Evolutionary conservation across 2,329 filamentous ascomycete genomes (phyloP), one percentile per base, ranked within the genome.

Genomic region (Thyridium curvatum): DNA sequence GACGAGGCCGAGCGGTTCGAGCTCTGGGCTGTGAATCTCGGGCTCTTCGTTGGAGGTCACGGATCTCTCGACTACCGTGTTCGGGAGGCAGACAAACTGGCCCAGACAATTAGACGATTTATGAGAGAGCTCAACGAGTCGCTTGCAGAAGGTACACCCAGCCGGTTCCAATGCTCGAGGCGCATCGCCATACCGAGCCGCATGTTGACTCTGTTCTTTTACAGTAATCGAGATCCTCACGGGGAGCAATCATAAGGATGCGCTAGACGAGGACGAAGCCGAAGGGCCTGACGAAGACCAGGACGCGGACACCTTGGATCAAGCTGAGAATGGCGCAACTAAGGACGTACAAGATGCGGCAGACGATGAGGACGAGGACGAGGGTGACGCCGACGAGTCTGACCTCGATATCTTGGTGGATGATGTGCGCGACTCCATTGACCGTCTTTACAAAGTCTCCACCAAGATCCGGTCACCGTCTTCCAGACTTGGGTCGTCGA

Each of bases 321-420:
- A 26, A 10, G 10, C 6, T 10, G 21, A 26, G 21, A 10, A 26
- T 26, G 10, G 6, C 21, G 21, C n/a, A n/a, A n/a, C 21, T 26
- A 6, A 26, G 21, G 10, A n/a, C n/a, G n/a, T n/a, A n/a, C n/a
- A 10, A 26, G 21, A 26, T 6, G 21, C 21, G 21, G 10, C 6
- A 6, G 21, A 26, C 21, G 21, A 26, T 26, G 21, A 6, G 10
- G 21, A 26, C 10, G 21, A 26, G 10, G 60, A 68, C 3, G 53
- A 57, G 8, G 52, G 56, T 12, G 56, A 59, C 4, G 52, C 64
- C 28, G 53, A 59, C 3, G 56, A 42, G 3, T 49, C 56, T 28
- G 58, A 34, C 64, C 18, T 44, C 54, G 21, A 26, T 10, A 26
- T 38, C 2, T 26, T 39, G 31, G 4, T 41, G 18, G 40, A 41